phyloP scores from a whole-genome alignment of 768 basidiomycete genomes.

The Lentinula guzmanii region DNA sequence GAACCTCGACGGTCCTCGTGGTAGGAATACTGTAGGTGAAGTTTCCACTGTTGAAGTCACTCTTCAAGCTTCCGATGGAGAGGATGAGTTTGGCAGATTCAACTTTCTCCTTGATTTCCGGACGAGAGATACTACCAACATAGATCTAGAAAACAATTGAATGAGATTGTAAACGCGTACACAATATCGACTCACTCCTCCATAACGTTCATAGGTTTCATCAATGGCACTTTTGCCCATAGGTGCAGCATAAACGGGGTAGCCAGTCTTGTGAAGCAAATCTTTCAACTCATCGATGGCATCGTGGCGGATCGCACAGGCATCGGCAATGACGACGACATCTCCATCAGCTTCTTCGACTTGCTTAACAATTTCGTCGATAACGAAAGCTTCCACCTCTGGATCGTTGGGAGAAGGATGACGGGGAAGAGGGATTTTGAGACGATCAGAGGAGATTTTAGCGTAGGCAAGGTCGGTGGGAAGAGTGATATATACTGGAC shows the following conservation, averaged over 20 bases:
- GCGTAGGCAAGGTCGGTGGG: constrained; percentile 77
- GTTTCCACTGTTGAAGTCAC: constrained; percentile 87
- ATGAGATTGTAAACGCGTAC: background rate
- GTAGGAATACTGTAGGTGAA: constrained; percentile 72
- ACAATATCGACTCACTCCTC: constrained; percentile 52
- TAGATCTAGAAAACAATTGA: constrained; percentile 47
- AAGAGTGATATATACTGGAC: constrained; percentile 83
- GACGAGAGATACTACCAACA: constrained; percentile 64
- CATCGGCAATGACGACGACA: constrained; percentile 74
- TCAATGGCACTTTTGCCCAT: constrained; percentile 81
- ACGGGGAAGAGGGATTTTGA: constrained; percentile 53
- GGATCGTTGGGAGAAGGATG: constrained; percentile 47
- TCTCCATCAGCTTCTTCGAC: constrained; percentile 62
- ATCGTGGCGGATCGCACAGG: constrained; percentile 71
- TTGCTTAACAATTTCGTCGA: constrained; percentile 64
- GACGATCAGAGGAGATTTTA: constrained; percentile 58
- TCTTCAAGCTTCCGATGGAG: constrained; percentile 63
- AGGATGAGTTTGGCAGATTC: constrained; percentile 73
- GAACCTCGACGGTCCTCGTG: constrained; percentile 57
- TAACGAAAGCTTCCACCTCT: constrained; percentile 58
- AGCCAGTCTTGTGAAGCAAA: constrained; percentile 56
- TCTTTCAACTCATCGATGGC: constrained; percentile 57
- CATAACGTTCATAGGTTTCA: constrained; percentile 68
- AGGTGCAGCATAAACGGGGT: constrained; percentile 68
- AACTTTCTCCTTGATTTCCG: constrained; percentile 62